phyloP scores from a whole-genome alignment of 805 yeast genomes.

The Kazachstania africana region DNA sequence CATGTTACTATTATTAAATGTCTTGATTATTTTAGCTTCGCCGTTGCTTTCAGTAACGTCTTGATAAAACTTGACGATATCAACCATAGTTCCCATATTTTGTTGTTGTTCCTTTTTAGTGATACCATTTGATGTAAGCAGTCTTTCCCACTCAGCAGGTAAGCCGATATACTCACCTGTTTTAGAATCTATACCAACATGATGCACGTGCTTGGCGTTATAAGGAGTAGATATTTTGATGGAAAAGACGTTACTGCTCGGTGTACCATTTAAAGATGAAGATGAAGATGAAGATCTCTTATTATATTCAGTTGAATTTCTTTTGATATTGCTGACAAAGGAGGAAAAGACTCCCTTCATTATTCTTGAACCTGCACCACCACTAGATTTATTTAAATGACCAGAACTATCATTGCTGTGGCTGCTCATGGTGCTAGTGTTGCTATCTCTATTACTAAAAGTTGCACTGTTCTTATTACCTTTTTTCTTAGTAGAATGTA shows the following conservation, averaged over 20 bases:
- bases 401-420: neutral
- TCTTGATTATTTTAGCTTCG: slow-evolving; percentile 31
- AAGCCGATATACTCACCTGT: slow-evolving; percentile 85
- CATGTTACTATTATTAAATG: too few relatives aligned
- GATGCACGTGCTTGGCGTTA: slow-evolving; percentile 82
- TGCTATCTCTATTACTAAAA: neutral
- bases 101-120: slow-evolving; percentile 78
- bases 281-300: slow-evolving; percentile 10
- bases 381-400: neutral
- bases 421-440: neutral
- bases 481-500: neutral
- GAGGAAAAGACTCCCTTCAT: slow-evolving; percentile 51
- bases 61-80: slow-evolving; percentile 77
- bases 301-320: slow-evolving; percentile 27
- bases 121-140: slow-evolving; percentile 77
- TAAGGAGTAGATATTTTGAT: slow-evolving; percentile 75
- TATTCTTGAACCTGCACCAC: slow-evolving; percentile 17
- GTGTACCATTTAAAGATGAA: too few relatives aligned
- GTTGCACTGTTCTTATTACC: too few relatives aligned
- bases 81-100: slow-evolving; percentile 90
- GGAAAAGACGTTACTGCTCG: too few relatives aligned
- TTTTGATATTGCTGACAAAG: slow-evolving; percentile 29
- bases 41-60: slow-evolving; percentile 36
- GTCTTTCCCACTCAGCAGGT: slow-evolving; percentile 85
- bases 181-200: slow-evolving; percentile 78